Conservation (phyloP, 495 filamentous ascomycete species). For the Aspergillus taichungensis region DNA sequence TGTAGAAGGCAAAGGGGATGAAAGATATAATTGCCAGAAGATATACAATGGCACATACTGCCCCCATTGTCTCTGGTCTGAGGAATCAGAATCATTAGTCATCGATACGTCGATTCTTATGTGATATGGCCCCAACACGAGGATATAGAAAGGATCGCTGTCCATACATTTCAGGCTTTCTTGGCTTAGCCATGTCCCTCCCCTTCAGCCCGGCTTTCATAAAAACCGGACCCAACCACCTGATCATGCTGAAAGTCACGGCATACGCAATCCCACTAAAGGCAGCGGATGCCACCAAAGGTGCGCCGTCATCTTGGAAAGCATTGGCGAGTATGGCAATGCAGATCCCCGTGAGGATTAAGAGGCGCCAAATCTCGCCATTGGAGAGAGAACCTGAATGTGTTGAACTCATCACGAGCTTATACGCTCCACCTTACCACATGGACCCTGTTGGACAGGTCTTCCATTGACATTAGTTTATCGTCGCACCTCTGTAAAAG, state of each 20-base stretch:
- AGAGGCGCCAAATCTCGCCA: conserved; percentile 62
- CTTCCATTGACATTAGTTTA: background rate
- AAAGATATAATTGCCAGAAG: conserved; percentile 79
- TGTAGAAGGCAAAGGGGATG: conserved; percentile 95
- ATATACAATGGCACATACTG: conserved; percentile 86
- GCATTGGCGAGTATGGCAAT: conserved; percentile 71
- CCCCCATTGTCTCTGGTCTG: conserved; percentile 96
- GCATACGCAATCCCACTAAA: conserved; percentile 80
- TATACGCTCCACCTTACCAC: conserved; percentile 1
- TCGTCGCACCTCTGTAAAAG: too few relatives aligned
- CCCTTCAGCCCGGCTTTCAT: conserved; percentile 85
- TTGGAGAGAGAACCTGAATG: conserved; percentile 44
- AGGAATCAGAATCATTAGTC: conserved; percentile 11
- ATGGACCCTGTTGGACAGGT: background rate
- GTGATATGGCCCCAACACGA: too few relatives aligned
- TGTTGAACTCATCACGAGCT: conserved; percentile 27
- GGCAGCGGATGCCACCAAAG: conserved; percentile 78
- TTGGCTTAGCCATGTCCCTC: conserved; percentile 77
- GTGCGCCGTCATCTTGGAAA: conserved; percentile 77
- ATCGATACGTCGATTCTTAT: too few relatives aligned
- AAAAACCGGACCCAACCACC: conserved; percentile 91
- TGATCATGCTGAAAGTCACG: conserved; percentile 70
- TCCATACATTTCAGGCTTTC: conserved; percentile 61
- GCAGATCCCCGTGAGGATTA: conserved; percentile 59
- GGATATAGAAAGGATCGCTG: background rate